These are phyloP conservation scores for Bolboschoenus planiculmis DNA, from an alignment of 176 grass and related monocot species.

Conservation along the genomic window DNA sequence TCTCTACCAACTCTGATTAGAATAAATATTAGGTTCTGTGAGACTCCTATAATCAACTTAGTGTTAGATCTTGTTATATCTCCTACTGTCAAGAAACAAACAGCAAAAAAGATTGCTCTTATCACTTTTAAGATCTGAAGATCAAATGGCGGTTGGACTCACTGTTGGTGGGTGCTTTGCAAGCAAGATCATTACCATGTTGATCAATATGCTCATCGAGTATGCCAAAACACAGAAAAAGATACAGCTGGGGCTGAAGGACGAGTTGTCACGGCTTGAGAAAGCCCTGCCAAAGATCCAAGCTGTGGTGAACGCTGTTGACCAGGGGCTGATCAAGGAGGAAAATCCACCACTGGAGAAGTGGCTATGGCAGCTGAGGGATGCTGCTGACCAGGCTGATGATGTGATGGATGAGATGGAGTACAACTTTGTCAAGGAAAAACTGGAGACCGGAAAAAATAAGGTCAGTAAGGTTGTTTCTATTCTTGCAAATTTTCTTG, in stretches of 20 bases:
- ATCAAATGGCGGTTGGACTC: neutral
- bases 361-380: constrained; percentile 18
- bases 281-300: neutral
- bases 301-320: neutral
- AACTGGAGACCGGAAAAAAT: neutral
- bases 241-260: neutral
- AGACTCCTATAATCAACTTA: too few species aligned
- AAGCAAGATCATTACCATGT: neutral
- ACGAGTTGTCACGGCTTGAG: neutral
- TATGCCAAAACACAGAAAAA: neutral
- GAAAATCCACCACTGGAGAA: neutral
- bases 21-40: too few species aligned
- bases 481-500: neutral
- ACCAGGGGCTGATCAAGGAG: neutral
- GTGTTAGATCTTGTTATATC: too few species aligned
- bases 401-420: constrained; percentile 18
- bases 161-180: neutral
- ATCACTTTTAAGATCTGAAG: neutral
- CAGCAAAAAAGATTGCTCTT: neutral
- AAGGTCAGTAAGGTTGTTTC: neutral
- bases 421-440: neutral
- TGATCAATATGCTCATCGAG: neutral
- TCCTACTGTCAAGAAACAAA: too few species aligned
- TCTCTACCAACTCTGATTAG: too few species aligned
- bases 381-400: neutral